Conservation (phyloP, 192 early-diverging fungal species). For the Dissophora globulifera region DNA sequence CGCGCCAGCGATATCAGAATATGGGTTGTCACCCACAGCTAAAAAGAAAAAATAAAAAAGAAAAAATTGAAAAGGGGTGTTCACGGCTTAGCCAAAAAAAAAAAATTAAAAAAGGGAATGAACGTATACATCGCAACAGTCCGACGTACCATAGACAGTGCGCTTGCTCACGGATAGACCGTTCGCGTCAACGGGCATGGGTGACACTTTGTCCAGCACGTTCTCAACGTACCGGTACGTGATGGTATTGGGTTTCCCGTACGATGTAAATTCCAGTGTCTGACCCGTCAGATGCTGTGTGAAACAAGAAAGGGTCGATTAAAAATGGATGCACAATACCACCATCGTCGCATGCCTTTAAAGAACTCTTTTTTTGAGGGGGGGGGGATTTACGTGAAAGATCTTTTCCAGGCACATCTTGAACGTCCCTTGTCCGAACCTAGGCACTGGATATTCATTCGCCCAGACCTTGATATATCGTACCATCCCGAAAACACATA, state of each 20-base stretch:
- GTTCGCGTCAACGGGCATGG: constrained; percentile 8
- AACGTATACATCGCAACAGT: not conserved
- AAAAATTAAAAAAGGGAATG: not conserved
- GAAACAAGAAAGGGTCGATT: no score
- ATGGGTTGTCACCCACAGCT: constrained; percentile 77
- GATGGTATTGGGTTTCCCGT: constrained; percentile 82
- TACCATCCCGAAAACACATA: no score
- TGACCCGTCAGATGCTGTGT: constrained; percentile 58
- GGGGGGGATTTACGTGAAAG: no score
- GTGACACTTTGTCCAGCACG: constrained; percentile 54
- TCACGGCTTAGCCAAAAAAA: no score
- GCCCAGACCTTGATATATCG: constrained; percentile 79
- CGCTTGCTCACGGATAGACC: constrained; percentile 11
- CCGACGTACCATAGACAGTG: constrained; percentile 48
- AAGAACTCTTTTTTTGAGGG: no score
- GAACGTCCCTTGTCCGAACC: constrained; percentile 89
- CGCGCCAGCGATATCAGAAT: constrained; percentile 80
- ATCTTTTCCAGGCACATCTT: constrained; percentile 75
- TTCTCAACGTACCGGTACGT: constrained; percentile 80
- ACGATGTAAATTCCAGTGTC: constrained; percentile 71
- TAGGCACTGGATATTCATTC: constrained; percentile 80
- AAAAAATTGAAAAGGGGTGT: no score
- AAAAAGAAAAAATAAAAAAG: constrained; percentile 57
- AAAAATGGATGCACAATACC: no score
- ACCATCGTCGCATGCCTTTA: no score